Evolutionary conservation across 805 yeast species (phyloP).

Genomic region (Kuraishia molischiana): DNA sequence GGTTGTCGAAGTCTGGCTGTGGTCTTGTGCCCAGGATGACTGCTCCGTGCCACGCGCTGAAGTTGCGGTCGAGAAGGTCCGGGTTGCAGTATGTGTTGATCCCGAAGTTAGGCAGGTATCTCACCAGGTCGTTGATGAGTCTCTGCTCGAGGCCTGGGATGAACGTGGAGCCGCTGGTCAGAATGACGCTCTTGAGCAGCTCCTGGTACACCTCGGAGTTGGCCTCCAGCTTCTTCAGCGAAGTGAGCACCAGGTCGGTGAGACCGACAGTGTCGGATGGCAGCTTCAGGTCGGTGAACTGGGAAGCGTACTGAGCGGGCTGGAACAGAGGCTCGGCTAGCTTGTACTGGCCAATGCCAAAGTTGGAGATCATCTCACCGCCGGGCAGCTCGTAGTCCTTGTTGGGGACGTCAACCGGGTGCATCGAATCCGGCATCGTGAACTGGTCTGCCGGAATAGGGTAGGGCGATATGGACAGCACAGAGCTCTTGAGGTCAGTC

Average conservation of each 20-base stretch:
- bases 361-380: constrained; percentile 30
- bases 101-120: constrained; percentile 41
- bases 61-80: constrained; percentile 40
- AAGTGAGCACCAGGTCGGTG: constrained; percentile 31
- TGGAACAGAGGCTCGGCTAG: constrained; percentile 64
- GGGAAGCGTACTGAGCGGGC: constrained; percentile 39
- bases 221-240: constrained; percentile 36
- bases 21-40: constrained; percentile 44
- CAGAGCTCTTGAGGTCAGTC: constrained; percentile 35
- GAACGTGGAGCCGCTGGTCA: constrained; percentile 53
- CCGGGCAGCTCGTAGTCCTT: constrained; percentile 54
- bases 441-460: constrained; percentile 17
- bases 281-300: constrained; percentile 28
- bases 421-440: constrained; percentile 10
- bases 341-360: constrained; percentile 42
- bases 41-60: constrained; percentile 67
- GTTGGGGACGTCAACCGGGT: constrained; percentile 25
- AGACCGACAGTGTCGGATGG: constrained; percentile 44
- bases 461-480: constrained; percentile 15
- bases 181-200: constrained; percentile 36
- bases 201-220: constrained; percentile 27
- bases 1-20: constrained; percentile 45
- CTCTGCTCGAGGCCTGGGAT: constrained; percentile 48
- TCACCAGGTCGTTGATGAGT: constrained; percentile 42
- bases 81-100: constrained; percentile 29